Conservation (phyloP, 2,329 filamentous ascomycete genomes). For the Talaromyces sp. region DNA sequence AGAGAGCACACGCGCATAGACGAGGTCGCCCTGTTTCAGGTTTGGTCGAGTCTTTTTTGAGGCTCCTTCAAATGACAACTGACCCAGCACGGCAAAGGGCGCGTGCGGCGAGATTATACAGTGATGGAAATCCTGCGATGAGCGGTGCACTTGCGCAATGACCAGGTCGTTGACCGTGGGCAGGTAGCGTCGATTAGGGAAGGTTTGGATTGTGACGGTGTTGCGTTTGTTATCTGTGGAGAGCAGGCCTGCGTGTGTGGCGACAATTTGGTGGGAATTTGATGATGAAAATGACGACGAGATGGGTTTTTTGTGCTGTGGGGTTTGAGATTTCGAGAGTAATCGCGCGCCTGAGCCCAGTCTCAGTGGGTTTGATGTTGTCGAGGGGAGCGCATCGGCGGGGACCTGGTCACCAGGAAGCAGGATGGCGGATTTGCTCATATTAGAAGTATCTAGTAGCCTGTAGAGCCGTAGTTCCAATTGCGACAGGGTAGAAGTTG, state of each 20-base stretch:
- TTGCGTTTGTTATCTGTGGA: conserved; percentile 37
- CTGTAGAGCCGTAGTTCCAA: too few species aligned
- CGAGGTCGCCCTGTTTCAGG: conserved; percentile 66
- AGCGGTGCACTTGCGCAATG: conserved; percentile 77
- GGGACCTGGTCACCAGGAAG: conserved; percentile 77
- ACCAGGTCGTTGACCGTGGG: conserved; percentile 79
- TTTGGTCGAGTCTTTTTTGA: conserved; percentile 86
- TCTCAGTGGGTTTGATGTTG: conserved; percentile 63
- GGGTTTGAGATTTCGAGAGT: conserved; percentile 59
- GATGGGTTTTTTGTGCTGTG: conserved; percentile 52
- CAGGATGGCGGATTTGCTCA: conserved; percentile 60
- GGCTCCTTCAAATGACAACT: conserved; percentile 87
- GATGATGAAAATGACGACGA: conserved; percentile 57
- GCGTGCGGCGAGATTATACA: conserved; percentile 65
- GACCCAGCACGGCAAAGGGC: conserved; percentile 64
- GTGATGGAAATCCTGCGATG: conserved; percentile 70
- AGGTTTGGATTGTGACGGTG: conserved; percentile 27
- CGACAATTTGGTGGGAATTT: conserved; percentile 20
- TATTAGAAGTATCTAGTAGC: conserved; percentile 25
- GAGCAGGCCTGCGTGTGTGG: conserved; percentile 30
- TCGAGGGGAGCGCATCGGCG: conserved; percentile 58
- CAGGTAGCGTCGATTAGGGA: conserved; percentile 57
- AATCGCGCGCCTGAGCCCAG: conserved; percentile 80
- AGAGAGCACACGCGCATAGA: conserved; percentile 79
- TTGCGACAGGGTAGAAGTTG: not conserved